Evolutionary conservation across 1,284 basidiomycete species (phyloP).

Genomic region (Austropuccinia psidii): DNA sequence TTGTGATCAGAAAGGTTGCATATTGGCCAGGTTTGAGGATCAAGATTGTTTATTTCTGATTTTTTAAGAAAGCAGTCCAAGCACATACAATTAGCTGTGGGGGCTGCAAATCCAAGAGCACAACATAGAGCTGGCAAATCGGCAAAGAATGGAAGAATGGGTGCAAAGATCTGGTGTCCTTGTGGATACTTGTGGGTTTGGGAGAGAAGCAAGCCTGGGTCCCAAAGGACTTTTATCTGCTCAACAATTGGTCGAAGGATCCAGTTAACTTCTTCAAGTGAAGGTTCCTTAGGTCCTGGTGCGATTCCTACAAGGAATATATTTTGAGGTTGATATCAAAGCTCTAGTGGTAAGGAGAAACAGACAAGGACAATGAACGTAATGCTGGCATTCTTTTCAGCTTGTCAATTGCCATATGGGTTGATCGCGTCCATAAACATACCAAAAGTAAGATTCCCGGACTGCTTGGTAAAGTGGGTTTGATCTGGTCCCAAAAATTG

Average conservation of each 20-base stretch:
- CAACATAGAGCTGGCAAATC: background rate
- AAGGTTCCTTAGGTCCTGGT: background rate
- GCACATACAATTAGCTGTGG: slow-evolving; percentile 3
- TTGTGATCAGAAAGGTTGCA: background rate
- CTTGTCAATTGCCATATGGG: background rate
- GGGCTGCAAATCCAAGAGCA: background rate
- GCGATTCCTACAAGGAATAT: background rate
- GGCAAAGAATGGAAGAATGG: background rate
- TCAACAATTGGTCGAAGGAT: background rate
- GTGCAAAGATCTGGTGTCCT: background rate
- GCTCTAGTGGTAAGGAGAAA: background rate
- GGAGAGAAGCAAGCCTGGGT: background rate
- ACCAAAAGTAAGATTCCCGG: background rate
- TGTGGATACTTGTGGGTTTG: background rate
- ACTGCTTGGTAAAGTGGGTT: background rate
- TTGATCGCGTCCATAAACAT: slow-evolving; percentile 23
- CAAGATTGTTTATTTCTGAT: background rate
- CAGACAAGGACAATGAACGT: slow-evolving; percentile 6
- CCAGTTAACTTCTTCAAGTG: slow-evolving; percentile 1
- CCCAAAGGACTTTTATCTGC: background rate
- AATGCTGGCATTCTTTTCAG: background rate
- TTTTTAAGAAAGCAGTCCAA: slow-evolving; percentile 15
- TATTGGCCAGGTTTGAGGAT: background rate
- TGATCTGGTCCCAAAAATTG: background rate
- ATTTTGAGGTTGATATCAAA: background rate